Percentiles rank a stretch among this genome's conserved stretches.
Evolutionary conservation across 2,329 filamentous ascomycete genomes (phyloP).

Genomic region (Nemania sp.): DNA sequence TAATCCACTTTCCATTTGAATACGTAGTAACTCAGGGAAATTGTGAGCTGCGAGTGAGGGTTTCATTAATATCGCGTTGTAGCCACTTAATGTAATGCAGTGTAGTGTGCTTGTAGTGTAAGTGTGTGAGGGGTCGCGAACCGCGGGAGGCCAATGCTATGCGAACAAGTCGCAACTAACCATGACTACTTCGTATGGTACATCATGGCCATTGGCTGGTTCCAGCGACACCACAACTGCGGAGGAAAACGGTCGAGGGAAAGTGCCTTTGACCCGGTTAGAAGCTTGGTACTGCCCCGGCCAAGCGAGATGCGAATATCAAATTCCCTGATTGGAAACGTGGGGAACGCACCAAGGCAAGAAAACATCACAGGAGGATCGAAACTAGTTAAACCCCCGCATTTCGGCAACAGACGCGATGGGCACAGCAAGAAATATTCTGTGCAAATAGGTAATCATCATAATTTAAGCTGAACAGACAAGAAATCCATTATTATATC

Average conservation of each 20-base stretch:
- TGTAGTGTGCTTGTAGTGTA: too few relatives aligned
- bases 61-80: too few relatives aligned
- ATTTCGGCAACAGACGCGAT: background rate
- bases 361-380: background rate
- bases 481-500: background rate
- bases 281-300: background rate
- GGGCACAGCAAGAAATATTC: background rate
- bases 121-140: background rate
- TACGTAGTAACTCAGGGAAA: background rate
- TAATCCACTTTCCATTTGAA: too few relatives aligned
- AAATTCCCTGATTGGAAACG: background rate
- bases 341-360: background rate
- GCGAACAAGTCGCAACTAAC: background rate
- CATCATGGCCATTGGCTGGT: slow-evolving; percentile 2
- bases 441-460: background rate
- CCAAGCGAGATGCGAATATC: background rate
- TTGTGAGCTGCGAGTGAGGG: background rate
- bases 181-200: background rate
- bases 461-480: background rate
- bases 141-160: slow-evolving; percentile 20
- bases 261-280: background rate
- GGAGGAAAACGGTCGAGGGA: slow-evolving; percentile 6
- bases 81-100: too few relatives aligned
- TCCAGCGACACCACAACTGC: slow-evolving; percentile 9
- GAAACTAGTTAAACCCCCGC: background rate